Evolutionary conservation across 352 stramenopile genomes (phyloP), one percentile per base, ranked within the genome.

Genomic region (Globisporangium ultimum): DNA sequence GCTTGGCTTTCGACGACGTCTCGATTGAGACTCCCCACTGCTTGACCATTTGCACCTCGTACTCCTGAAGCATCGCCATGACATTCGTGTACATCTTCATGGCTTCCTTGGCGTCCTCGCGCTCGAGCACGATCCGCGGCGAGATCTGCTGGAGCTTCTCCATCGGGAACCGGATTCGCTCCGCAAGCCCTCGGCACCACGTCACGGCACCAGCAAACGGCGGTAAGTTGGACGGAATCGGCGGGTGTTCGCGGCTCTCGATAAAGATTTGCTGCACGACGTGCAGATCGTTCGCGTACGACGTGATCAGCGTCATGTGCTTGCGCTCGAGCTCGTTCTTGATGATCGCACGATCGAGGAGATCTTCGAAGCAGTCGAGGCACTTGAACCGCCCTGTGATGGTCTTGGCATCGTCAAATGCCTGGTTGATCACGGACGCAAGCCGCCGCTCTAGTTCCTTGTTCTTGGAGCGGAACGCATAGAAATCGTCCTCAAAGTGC

Each of bases 341-440:
- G 56, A 93, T 91, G 40, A 91, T 89, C 47, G 78, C 72, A 0
- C 92, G 75, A 49, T 93, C 76, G 0, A 97, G 69, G 12, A 98
- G 58, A 38, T 91, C 88, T 41, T 93, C 82, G 55, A 98, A 98
- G 60, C 83, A 94, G 50, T 98, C 88, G 24, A 98, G 78, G 22
- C 96, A 93, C 53, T 96, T 96, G 60, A 98, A 97, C 8, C 85
- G 65, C 0, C 84, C 88, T 7, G 68, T 72, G 22, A 97, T 87
- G 0, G 88, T 98, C 56, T 89, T 93, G 21, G 87, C 87, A 71
- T 98, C 93, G 49, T 97, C 90, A 46, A 98, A 98, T 7, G 87
- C 90, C 53, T 98, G 91, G 38, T 90, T 91, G 22, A 98, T 87
- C 8, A 98, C 84, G 21, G 82, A 95, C 0, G 87, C 86, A 20